phyloP scores from a whole-genome alignment of 139 green algal genomes.

The Chlorella ohadii region DNA sequence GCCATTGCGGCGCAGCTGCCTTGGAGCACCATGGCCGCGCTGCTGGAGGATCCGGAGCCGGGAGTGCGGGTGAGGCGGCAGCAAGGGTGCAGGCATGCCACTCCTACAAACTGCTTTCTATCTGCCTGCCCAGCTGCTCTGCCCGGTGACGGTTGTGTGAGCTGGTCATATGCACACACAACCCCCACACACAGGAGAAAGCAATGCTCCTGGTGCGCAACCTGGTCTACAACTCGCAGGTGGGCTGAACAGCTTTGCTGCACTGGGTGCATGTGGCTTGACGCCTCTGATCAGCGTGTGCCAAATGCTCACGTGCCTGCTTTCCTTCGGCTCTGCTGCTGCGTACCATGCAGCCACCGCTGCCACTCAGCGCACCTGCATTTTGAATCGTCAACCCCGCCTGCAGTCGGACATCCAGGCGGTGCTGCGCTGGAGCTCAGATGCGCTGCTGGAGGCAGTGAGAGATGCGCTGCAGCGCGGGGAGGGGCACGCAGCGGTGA shows the following conservation, averaged over 20 bases:
- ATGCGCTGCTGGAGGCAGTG: slow-evolving; percentile 16
- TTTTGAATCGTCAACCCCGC: no score
- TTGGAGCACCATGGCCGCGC: slow-evolving; percentile 53
- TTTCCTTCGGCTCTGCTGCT: no score
- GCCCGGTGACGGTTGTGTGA: no score
- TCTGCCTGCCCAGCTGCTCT: no score
- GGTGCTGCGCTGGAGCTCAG: neutral
- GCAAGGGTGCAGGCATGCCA: no score
- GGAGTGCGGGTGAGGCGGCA: slow-evolving; percentile 50
- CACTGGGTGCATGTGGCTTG: neutral
- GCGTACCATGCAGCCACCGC: no score
- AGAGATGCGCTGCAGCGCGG: slow-evolving; percentile 18
- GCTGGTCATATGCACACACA: no score
- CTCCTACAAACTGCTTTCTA: no score
- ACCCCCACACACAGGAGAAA: slow-evolving; percentile 29
- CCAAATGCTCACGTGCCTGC: no score
- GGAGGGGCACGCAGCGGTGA: slow-evolving; percentile 2
- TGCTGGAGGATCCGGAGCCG: slow-evolving; percentile 68
- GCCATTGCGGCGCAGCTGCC: slow-evolving; percentile 56
- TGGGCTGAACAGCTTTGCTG: neutral
- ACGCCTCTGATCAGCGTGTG: no score
- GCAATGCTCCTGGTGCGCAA: slow-evolving; percentile 45
- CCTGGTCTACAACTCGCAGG: slow-evolving; percentile 22
- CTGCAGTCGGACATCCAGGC: slow-evolving; percentile 15
- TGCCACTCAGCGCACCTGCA: no score